Conservation (phyloP, 2,329 filamentous ascomycete genomes). For the Monilinia fructigena region DNA sequence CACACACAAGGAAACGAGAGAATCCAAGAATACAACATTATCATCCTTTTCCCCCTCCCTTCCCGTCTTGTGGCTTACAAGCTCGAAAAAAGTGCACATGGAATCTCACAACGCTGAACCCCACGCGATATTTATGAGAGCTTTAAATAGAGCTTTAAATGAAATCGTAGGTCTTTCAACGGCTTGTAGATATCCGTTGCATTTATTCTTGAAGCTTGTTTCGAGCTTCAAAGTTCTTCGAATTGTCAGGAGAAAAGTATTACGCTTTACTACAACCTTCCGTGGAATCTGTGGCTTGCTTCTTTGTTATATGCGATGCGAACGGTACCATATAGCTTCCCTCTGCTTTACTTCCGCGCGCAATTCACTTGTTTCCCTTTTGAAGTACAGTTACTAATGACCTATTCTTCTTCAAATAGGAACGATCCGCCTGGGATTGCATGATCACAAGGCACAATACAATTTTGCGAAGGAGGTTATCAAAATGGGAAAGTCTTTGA, state of each 20-base stretch:
- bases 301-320: constrained; percentile 1
- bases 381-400: constrained; percentile 27
- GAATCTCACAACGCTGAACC: constrained; percentile 36
- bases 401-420: constrained; percentile 23
- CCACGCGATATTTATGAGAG: constrained; percentile 40
- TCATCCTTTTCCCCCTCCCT: no score
- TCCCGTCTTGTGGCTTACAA: constrained; percentile 15
- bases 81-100: constrained; percentile 30
- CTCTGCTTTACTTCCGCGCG: background rate
- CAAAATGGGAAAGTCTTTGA: constrained; percentile 50
- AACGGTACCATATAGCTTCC: background rate
- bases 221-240: constrained; percentile 27
- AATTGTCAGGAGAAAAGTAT: constrained; percentile 1
- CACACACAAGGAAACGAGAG: background rate
- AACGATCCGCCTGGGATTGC: constrained; percentile 28
- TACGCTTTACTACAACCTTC: constrained; percentile 5
- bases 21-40: no score
- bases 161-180: constrained; percentile 40
- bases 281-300: background rate
- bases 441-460: constrained; percentile 37
- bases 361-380: background rate
- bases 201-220: constrained; percentile 31
- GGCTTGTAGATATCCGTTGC: constrained; percentile 36
- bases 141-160: constrained; percentile 37
- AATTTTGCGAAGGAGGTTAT: constrained; percentile 35